Evolutionary conservation across 345 rosid species (phyloP).

Genomic region (Carallia pectinifolia): DNA sequence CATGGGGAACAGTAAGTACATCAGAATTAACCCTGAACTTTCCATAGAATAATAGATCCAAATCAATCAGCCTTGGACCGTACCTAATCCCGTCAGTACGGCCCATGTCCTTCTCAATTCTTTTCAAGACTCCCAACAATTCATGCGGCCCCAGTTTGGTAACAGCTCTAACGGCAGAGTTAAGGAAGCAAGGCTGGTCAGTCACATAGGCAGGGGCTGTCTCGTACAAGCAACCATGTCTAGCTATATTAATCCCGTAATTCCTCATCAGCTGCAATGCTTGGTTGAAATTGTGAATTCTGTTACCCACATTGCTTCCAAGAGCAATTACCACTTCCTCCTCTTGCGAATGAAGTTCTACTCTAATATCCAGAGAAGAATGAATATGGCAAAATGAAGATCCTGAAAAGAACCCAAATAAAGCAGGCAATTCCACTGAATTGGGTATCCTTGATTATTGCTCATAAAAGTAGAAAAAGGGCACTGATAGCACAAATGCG

Average conservation of each 20-base stretch:
- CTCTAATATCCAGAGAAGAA: slow-evolving; percentile 28
- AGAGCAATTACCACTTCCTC: slow-evolving; percentile 86
- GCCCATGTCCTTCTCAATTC: slow-evolving; percentile 76
- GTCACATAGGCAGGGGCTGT: slow-evolving; percentile 88
- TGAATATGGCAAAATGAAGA: slow-evolving; percentile 31
- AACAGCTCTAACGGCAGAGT: slow-evolving; percentile 77
- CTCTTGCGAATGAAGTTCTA: slow-evolving; percentile 62
- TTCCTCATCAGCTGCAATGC: slow-evolving; percentile 64
- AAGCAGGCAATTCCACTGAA: background rate
- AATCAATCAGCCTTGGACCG: slow-evolving; percentile 87
- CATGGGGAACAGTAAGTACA: slow-evolving; percentile 65
- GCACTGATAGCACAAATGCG: background rate
- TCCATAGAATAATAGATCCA: slow-evolving; percentile 87
- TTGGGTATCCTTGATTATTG: background rate
- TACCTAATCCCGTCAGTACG: slow-evolving; percentile 69
- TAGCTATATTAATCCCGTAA: slow-evolving; percentile 54
- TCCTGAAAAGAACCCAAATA: slow-evolving; percentile 9
- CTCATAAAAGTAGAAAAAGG: background rate
- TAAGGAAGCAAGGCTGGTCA: slow-evolving; percentile 82
- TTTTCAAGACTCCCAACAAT: slow-evolving; percentile 62
- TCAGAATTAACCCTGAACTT: slow-evolving; percentile 60
- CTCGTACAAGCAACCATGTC: slow-evolving; percentile 84
- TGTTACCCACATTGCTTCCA: slow-evolving; percentile 85
- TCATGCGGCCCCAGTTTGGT: slow-evolving; percentile 86
- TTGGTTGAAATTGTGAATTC: slow-evolving; percentile 61